Conservation (phyloP, 169 alveolate species). For the Plasmodium blacklocki region DNA sequence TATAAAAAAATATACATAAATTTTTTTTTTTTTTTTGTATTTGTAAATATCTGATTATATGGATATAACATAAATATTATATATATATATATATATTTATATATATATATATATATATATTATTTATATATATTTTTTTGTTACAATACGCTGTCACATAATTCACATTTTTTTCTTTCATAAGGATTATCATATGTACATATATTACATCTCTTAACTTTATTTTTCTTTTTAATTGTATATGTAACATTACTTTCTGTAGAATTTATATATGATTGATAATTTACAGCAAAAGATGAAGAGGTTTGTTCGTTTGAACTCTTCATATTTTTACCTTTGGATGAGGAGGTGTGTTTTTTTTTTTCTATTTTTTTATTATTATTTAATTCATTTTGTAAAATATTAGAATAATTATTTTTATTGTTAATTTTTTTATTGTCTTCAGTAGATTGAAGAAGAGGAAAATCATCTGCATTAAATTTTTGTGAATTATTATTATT, state of each 20-base stretch:
- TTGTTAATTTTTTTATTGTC: conserved; percentile 23
- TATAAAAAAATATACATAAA: too few species aligned
- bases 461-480: conserved; percentile 33
- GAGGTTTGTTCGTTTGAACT: background rate
- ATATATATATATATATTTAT: too few species aligned
- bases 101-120: too few species aligned
- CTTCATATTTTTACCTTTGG: too few species aligned
- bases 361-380: conserved; percentile 7
- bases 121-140: too few species aligned
- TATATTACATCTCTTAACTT: conserved; percentile 43
- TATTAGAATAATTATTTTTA: conserved; percentile 4
- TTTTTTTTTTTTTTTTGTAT: too few species aligned
- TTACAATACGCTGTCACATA: conserved; percentile 43
- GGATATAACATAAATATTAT: background rate
- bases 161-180: conserved; percentile 58
- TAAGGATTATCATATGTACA: conserved; percentile 68
- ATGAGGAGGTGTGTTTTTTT: background rate
- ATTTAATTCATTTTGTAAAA: background rate
- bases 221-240: conserved; percentile 51
- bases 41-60: background rate
- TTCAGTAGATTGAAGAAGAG: conserved; percentile 3
- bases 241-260: conserved; percentile 61
- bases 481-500: conserved; percentile 4
- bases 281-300: background rate
- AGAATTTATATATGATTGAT: conserved; percentile 16